Percentiles rank a stretch among this genome's conserved stretches.
Conservation (phyloP, 1,284 basidiomycete genomes). For the Moesziomyces globuligerus region DNA sequence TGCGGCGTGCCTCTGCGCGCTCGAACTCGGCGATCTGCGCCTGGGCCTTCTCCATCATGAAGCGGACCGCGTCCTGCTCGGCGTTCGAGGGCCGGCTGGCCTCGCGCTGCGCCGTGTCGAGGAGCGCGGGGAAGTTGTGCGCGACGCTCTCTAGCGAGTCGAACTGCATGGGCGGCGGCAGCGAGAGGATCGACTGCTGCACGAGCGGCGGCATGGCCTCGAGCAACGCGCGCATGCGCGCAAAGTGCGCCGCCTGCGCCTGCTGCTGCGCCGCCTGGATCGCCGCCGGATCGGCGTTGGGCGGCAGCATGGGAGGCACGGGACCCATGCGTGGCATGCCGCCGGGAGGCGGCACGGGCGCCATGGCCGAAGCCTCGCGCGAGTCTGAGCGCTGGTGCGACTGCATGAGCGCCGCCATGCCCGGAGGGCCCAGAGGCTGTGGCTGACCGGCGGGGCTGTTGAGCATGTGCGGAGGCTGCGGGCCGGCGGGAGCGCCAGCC, state of each 20-base stretch:
- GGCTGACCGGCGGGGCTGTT: conserved; percentile 1
- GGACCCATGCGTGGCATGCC: conserved; percentile 27
- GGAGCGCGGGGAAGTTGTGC: conserved; percentile 56
- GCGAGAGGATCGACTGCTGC: conserved; percentile 55
- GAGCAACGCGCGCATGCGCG: conserved; percentile 61
- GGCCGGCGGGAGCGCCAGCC: conserved; percentile 6
- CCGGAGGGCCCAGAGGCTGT: conserved; percentile 13
- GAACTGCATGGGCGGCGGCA: conserved; percentile 65
- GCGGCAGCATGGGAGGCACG: conserved; percentile 10
- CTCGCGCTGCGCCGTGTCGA: conserved; percentile 46
- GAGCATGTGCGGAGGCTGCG: conserved; percentile 5
- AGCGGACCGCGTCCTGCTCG: conserved; percentile 54
- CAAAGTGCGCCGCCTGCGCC: conserved; percentile 57
- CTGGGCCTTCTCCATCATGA: conserved; percentile 51
- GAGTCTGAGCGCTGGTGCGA: conserved; percentile 31
- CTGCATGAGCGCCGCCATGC: conserved; percentile 28
- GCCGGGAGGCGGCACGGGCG: conserved; percentile 13
- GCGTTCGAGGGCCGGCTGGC: conserved; percentile 28
- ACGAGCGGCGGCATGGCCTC: conserved; percentile 60
- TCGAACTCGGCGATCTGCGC: conserved; percentile 54
- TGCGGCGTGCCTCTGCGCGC: conserved; percentile 51
- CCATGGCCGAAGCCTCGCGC: conserved; percentile 1
- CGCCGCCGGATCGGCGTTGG: conserved; percentile 36
- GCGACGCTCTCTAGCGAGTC: conserved; percentile 59
- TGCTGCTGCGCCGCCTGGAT: conserved; percentile 41